A percentile compares a stretch with the other conserved stretches of the same genome.
phyloP scores from a whole-genome alignment of 2,329 filamentous ascomycete genomes.

The Pyrenophora teres region DNA sequence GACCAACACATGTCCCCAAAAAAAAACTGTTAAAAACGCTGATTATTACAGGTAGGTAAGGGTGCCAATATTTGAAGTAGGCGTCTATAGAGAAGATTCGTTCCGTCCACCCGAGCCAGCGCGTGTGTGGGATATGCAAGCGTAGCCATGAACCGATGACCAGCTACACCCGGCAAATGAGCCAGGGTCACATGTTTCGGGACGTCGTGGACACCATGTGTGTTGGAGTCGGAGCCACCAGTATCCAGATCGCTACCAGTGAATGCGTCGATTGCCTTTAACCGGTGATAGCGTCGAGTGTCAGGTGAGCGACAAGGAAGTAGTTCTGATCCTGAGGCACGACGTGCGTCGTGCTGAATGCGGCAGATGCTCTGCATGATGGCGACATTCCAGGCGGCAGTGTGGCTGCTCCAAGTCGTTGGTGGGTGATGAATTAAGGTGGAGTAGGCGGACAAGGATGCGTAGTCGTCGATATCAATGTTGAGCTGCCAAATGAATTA shows the following conservation, averaged over 20 bases:
- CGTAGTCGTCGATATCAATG: conserved; percentile 24
- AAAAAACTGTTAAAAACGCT: conserved; percentile 32
- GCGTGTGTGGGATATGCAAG: conserved; percentile 40
- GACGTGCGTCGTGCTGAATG: conserved; percentile 27
- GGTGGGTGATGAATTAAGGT: conserved; percentile 25
- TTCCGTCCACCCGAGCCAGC: conserved; percentile 46
- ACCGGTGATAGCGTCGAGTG: conserved; percentile 24
- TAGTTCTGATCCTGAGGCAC: conserved; percentile 24
- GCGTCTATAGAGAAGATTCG: conserved; percentile 33
- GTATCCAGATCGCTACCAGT: conserved; percentile 23
- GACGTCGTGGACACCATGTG: conserved; percentile 13
- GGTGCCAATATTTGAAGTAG: conserved; percentile 29
- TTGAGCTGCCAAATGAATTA: conserved; percentile 31
- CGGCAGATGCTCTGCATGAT: conserved; percentile 32
- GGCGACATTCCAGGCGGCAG: conserved; percentile 24
- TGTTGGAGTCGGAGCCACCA: conserved; percentile 14
- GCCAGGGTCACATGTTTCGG: conserved; percentile 25
- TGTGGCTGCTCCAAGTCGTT: conserved; percentile 24
- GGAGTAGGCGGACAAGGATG: conserved; percentile 21
- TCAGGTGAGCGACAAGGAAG: conserved; percentile 28
- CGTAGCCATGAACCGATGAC: conserved; percentile 29
- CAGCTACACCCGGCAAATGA: conserved; percentile 20
- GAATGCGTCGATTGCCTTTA: conserved; percentile 22
- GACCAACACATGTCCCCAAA: conserved; percentile 34
- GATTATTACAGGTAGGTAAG: conserved; percentile 43